These are phyloP conservation scores for Debaryomyces nepalensis DNA, from an alignment of 1,139 yeast genomes.

Conservation along the genomic window DNA sequence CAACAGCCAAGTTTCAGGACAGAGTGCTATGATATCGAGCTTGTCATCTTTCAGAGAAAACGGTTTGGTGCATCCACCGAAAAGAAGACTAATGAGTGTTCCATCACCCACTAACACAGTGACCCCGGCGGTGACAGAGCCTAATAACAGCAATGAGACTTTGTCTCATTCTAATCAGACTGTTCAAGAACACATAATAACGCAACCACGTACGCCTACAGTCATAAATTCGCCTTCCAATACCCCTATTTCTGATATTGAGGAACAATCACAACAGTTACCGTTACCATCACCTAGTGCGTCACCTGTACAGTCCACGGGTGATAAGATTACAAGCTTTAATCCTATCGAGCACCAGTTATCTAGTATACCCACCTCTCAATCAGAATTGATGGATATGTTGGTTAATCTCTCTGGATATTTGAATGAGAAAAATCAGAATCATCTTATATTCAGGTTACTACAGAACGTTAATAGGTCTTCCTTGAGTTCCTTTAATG, in stretches of 20 bases:
- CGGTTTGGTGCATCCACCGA: conserved; percentile 42
- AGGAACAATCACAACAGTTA: conserved; percentile 46
- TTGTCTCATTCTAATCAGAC: conserved; percentile 1
- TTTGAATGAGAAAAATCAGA: conserved; percentile 44
- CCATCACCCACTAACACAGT: conserved; percentile 21
- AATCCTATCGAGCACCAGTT: conserved; percentile 30
- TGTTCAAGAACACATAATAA: conserved; percentile 14
- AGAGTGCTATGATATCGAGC: conserved; percentile 17
- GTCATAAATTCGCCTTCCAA: conserved; percentile 39
- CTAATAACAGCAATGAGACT: conserved; percentile 12
- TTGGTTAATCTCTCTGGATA: conserved; percentile 40
- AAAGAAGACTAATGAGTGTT: conserved; percentile 38
- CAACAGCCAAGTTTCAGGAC: conserved; percentile 29
- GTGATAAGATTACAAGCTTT: conserved; percentile 16
- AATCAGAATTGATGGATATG: conserved; percentile 44
- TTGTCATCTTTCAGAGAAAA: conserved; percentile 22
- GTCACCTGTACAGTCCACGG: conserved; percentile 54
- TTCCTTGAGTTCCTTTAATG: conserved; percentile 69
- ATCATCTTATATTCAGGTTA: conserved; percentile 60
- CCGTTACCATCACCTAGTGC: conserved; percentile 75
- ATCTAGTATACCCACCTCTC: conserved; percentile 40
- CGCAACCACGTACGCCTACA: conserved; percentile 38
- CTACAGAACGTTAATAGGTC: conserved; percentile 68
- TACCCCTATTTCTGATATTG: conserved; percentile 46
- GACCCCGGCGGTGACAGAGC: conserved; percentile 13